Evolutionary conservation across 345 rosid genomes (phyloP), one percentile per base, ranked within the genome.

Genomic region (Ricinus communis): DNA sequence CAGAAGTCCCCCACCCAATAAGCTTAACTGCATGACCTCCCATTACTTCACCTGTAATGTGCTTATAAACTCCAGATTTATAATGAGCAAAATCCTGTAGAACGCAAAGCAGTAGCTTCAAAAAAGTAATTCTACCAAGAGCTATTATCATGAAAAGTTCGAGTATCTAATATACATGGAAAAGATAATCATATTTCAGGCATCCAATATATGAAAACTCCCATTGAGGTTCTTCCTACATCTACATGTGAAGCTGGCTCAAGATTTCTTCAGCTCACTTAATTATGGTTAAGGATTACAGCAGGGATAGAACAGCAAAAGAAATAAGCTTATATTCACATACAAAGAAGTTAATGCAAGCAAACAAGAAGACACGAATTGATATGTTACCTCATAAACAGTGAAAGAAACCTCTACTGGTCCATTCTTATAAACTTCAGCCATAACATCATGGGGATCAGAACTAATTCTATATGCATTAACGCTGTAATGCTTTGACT

Each of bases 11-110:
- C 99, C 99, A 95, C 2, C 99, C 97, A 45, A 95, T 89, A 43
- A 92, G 89, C 82, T 92, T 95, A 71, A 95, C 99, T 58, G 97
- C 97, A 77, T 92, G 97, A 55, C 99, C 97, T 59, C 97, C 99
- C 85, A 95, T 49, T 38, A 72, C 77, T 69, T 55, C 80, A 57
- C 97, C 99, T 0, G 92, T 85, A 58, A 92, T 73, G 73, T 95
- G 93, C 82, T 85, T 90, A 83, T 95, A 92, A 25, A 92, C 93
- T 76, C 97, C 99, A n/a, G 93, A 85, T 77, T 89, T 87, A 71
- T 95, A 95, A 74, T 95, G 96, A 68, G 97, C 99, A 51, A 95
- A 95, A 63, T 95, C 99, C 97, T 95, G 80, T 22, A 28, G 72
- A 60, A 36, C 50, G 38, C 31, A 65, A 70, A 61, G 6, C 43